Evolutionary conservation across 345 rosid genomes (phyloP), one percentile per base, ranked within the genome.

Genomic region (Arabis hirsuta): DNA sequence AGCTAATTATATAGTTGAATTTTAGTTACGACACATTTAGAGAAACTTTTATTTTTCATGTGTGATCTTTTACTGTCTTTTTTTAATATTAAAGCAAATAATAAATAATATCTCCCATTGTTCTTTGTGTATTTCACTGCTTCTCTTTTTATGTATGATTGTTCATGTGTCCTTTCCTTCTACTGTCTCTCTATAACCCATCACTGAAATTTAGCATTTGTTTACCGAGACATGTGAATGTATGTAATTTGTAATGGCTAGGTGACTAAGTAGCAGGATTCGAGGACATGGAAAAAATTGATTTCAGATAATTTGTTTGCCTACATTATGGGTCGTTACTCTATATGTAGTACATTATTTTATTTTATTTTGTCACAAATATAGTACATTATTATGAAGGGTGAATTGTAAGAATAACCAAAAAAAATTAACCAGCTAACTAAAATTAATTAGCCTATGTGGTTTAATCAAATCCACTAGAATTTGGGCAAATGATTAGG

Each of bases 1-100:
- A 77, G 73, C 69, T 77, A 62, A 65, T 36, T 36, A 36, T 65
- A 71, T 77, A 51, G 27, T 53, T 58, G 10, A 44, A 16, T 54
- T 52, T 72, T 72, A 65, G 62, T 50, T 55, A 67, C 20, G 59
- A 56, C 44, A 67, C 57, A 67, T 32, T 57, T 73, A 62, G 74
- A 55, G 45, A 31, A 62, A 62, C 74, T 68, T 45, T 54, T 54
- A 34, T 44, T 75, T 75, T 68, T 69, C 65, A 60, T 67, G 68
- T 74, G 62, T 67, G 68, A 26, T 52, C 54, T 52, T 74, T 66
- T 50, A 19, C 66, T 32, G 48, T 27, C 2, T 36, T 42, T 44
- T 67, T 43, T 43, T 11, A 53, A 54, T 68, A 54, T 54, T 61
- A 54, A 67, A 74, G 54, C 42, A 67, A 59, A 61, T 52, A 50